Evolutionary conservation across 148 eudicot genomes (phyloP).

Genomic region (Mesembryanthemum crystallinum): DNA sequence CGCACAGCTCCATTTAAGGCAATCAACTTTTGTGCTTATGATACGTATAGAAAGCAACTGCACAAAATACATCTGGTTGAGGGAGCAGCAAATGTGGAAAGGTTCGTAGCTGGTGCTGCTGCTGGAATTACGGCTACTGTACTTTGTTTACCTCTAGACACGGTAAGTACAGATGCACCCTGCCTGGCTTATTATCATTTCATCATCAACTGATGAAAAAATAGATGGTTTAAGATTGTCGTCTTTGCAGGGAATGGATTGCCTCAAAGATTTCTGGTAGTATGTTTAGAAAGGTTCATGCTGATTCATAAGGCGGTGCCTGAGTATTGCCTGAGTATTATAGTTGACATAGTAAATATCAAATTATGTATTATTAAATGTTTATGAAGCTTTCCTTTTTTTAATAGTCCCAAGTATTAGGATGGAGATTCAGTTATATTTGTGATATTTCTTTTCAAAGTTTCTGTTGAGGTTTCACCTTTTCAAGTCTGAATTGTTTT

Average conservation of each 20-base stretch:
- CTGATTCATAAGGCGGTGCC: not conserved
- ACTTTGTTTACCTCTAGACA: constrained; percentile 69
- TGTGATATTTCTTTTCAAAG: not conserved
- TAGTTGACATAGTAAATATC: not conserved
- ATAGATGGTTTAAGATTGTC: not conserved
- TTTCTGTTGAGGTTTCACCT: not conserved
- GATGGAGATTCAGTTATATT: not conserved
- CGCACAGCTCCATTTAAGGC: constrained; percentile 76
- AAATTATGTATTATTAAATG: not conserved
- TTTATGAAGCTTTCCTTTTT: not conserved
- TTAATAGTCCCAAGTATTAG: not conserved
- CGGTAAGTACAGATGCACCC: constrained; percentile 41
- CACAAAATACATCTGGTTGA: constrained; percentile 39
- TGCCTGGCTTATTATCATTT: not conserved
- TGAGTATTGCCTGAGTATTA: not conserved
- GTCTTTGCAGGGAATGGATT: not conserved
- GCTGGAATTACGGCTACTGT: constrained; percentile 74
- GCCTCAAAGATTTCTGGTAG: not conserved
- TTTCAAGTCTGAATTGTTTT: not conserved
- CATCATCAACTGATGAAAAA: not conserved
- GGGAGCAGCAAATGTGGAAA: constrained; percentile 49
- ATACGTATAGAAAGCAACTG: constrained; percentile 57
- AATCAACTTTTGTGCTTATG: constrained; percentile 59
- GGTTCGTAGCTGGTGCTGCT: constrained; percentile 68
- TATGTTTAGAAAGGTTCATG: not conserved